Evolutionary conservation across 306 rosid species (phyloP), one percentile per base, ranked within the genome.

Genomic region (Trifolium pratense): DNA sequence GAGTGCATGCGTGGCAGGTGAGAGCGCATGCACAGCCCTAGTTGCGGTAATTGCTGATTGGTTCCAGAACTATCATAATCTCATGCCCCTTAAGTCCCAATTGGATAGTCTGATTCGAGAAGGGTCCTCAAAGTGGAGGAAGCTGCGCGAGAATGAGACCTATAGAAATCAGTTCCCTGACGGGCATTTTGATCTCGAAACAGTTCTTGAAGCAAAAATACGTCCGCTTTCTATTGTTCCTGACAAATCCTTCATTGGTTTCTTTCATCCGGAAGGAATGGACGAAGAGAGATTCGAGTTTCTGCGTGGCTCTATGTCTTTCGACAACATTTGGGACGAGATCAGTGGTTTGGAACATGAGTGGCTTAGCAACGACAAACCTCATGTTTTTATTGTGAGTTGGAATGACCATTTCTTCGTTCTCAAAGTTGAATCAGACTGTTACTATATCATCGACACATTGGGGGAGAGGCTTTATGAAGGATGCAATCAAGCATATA

Each of bases 371-470:
- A 80, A 64, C 46, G 87, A 76, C 40, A 91, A 85, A 81, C 86
- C 97, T 10, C 88, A 78, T 31, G 83, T 95, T 68, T 95, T 86
- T 61, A 83, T 95, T 63, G 97, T 95, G 32, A 87, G 99, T 76
- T 95, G 99, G 99, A 95, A 95, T 65, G 99, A 95, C 75, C 99
- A 95, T 78, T 95, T 95, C 69, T 95, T 95, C 86, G 70, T 95
- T 77, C 97, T 95, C 68, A 95, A 92, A 87, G 96, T 90, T 55
- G 99, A 95, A 80, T 68, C 83, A 0, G 96, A 95, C 20, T 93
- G 97, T 13, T 91, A 84, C 76, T 95, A 88, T 84, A 88, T 95
- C 70, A 85, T 95, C 39, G 99, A 95, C 82, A 95, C 99, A 0
- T 75, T 95, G 81, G 99, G 99, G 56, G 99, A 95, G 87, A 90